Evolutionary conservation across 1,284 basidiomycete species (phyloP).

Genomic region (Tremellales sp.): DNA sequence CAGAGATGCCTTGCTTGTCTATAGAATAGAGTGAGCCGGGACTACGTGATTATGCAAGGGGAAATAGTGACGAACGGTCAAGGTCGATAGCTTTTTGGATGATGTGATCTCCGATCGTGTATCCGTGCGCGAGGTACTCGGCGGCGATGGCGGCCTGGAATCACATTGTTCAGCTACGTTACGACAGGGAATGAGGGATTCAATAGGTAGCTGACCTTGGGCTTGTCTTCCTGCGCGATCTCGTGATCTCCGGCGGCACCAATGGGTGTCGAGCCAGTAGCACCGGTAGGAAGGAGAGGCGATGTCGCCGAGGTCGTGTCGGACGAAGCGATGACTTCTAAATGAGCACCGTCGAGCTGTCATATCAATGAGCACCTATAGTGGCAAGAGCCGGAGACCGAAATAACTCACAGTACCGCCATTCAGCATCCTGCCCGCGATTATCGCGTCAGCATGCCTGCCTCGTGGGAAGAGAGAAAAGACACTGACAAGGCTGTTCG

Average conservation of each 20-base stretch:
- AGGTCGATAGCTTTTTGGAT: constrained; percentile 81
- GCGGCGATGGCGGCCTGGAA: constrained; percentile 62
- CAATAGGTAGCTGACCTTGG: constrained; percentile 36
- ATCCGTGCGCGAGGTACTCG: constrained; percentile 79
- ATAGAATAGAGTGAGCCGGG: constrained; percentile 5
- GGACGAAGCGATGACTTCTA: constrained; percentile 47
- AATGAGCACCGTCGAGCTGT: constrained; percentile 49
- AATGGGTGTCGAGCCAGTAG: constrained; percentile 39
- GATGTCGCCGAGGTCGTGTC: constrained; percentile 34
- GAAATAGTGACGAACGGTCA: constrained; percentile 59
- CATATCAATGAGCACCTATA: background rate
- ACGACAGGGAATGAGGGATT: background rate
- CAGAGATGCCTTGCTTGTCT: constrained; percentile 83
- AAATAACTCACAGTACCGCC: constrained; percentile 48
- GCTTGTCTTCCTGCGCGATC: constrained; percentile 51
- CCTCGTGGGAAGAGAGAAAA: background rate
- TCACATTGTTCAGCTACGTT: background rate
- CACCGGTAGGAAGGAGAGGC: constrained; percentile 34
- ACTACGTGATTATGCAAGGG: too few relatives aligned
- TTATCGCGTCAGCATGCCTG: background rate
- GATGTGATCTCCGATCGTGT: constrained; percentile 71
- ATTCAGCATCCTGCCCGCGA: constrained; percentile 40
- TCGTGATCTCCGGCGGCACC: constrained; percentile 26
- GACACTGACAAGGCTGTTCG: constrained; percentile 44
- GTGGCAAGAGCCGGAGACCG: too few relatives aligned